Conservation (phyloP, 2,329 filamentous ascomycete species). For the Fusarium kyushuense region DNA sequence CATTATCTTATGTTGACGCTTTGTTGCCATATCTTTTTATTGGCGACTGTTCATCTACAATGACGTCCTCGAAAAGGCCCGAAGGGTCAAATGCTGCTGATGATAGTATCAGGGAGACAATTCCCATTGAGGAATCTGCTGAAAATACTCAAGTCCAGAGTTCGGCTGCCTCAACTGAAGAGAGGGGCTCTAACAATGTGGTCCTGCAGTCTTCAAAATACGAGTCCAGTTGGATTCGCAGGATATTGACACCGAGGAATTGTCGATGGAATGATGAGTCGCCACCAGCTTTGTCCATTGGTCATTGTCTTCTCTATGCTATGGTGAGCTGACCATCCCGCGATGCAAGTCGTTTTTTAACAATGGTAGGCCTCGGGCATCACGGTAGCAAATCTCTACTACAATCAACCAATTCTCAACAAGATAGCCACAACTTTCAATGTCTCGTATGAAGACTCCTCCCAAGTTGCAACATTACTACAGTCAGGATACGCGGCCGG, state of each 20-base stretch:
- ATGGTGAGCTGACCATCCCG: slow-evolving; percentile 60
- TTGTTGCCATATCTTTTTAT: neutral
- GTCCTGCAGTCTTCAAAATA: slow-evolving; percentile 38
- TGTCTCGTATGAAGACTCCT: slow-evolving; percentile 76
- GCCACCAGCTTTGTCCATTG: slow-evolving; percentile 75
- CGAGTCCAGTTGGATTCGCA: slow-evolving; percentile 39
- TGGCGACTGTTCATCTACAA: neutral
- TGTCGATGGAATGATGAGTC: slow-evolving; percentile 76
- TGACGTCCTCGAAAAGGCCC: slow-evolving; percentile 28
- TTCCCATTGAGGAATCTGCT: slow-evolving; percentile 6
- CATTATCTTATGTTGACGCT: neutral
- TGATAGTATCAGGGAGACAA: slow-evolving; percentile 23
- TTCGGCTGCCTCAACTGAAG: slow-evolving; percentile 28
- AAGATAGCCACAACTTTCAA: slow-evolving; percentile 77
- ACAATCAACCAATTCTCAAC: slow-evolving; percentile 83
- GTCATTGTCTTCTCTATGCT: slow-evolving; percentile 77
- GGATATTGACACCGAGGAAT: slow-evolving; percentile 65
- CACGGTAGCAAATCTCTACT: slow-evolving; percentile 85
- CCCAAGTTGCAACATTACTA: slow-evolving; percentile 77
- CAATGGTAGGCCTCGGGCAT: slow-evolving; percentile 65
- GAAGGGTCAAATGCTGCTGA: slow-evolving; percentile 2
- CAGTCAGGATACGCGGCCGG: slow-evolving; percentile 84
- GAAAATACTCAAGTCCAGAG: slow-evolving; percentile 1
- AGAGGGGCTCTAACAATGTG: slow-evolving; percentile 9
- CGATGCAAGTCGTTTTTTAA: neutral